Conservation (phyloP, 441 rosid species). For the Breynia disticha region DNA sequence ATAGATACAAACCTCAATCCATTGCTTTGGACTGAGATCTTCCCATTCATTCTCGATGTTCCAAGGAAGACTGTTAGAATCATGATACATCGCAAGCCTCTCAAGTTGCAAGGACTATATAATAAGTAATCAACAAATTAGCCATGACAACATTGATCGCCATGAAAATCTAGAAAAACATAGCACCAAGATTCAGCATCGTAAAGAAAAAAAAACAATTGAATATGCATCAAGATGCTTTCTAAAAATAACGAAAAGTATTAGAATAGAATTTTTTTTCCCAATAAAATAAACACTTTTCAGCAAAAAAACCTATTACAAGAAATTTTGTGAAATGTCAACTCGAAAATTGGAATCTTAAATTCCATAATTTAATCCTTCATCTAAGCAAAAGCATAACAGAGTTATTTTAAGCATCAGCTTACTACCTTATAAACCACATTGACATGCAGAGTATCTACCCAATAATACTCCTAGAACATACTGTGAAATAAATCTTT, state of each 20-base stretch:
- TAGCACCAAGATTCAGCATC: background rate
- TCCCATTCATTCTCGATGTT: slow-evolving; percentile 82
- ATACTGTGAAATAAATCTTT: background rate
- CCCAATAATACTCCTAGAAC: background rate
- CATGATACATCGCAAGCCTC: slow-evolving; percentile 95
- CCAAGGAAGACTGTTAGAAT: slow-evolving; percentile 76
- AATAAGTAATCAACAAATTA: slow-evolving; percentile 20
- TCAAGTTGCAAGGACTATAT: slow-evolving; percentile 87
- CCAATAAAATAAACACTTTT: no score
- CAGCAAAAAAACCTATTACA: no score
- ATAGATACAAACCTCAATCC: slow-evolving; percentile 79
- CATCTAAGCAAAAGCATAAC: no score
- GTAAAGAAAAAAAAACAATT: background rate
- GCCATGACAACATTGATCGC: slow-evolving; percentile 3
- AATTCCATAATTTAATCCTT: no score
- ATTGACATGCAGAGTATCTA: background rate
- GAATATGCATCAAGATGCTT: background rate
- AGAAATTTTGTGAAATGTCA: no score
- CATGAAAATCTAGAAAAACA: background rate
- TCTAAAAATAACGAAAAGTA: no score
- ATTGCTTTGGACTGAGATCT: slow-evolving; percentile 75
- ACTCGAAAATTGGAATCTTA: no score
- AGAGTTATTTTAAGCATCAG: background rate
- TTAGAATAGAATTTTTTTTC: no score
- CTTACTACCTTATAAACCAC: background rate